These are phyloP conservation scores for Claviceps lovelessii DNA, from an alignment of 2,329 filamentous ascomycete genomes.

Conservation along the genomic window DNA sequence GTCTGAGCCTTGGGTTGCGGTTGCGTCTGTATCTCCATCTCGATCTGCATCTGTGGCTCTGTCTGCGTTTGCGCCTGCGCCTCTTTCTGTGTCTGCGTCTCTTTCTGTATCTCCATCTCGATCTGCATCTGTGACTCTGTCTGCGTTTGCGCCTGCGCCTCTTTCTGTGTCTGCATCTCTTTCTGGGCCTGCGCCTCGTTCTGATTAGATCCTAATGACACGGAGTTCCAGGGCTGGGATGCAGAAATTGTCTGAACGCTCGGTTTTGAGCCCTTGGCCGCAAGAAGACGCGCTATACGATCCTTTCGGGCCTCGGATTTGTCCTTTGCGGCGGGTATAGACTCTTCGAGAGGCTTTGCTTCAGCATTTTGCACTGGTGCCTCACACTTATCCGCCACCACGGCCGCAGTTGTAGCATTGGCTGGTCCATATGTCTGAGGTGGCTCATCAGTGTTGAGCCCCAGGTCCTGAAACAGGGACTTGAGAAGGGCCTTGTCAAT, in stretches of 20 bases:
- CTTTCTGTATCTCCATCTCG: background rate
- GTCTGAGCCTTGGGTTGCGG: background rate
- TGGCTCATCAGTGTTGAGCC: slow-evolving; percentile 31
- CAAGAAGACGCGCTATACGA: slow-evolving; percentile 60
- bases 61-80: background rate
- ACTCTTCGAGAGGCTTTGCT: background rate
- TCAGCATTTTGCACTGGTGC: background rate
- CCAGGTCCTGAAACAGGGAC: slow-evolving; percentile 53
- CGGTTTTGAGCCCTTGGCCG: slow-evolving; percentile 51
- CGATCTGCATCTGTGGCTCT: background rate
- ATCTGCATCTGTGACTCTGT: background rate
- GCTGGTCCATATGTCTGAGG: background rate
- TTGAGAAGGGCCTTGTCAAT: slow-evolving; percentile 50
- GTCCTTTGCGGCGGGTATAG: slow-evolving; percentile 7
- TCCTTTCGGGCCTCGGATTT: slow-evolving; percentile 54
- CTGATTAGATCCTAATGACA: slow-evolving; percentile 2
- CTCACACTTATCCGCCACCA: background rate
- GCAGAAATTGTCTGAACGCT: slow-evolving; percentile 8
- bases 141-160: background rate
- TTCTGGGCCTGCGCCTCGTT: background rate
- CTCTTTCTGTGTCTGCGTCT: background rate
- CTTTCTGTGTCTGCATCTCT: background rate
- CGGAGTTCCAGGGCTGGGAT: slow-evolving; percentile 1
- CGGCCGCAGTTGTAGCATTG: background rate
- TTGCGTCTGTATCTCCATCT: background rate